Percentiles rank a stretch among this genome's conserved stretches.
These are phyloP conservation scores for Smallanthus sonchifolius DNA, from an alignment of 129 eudicot species.

Conservation along the genomic window DNA sequence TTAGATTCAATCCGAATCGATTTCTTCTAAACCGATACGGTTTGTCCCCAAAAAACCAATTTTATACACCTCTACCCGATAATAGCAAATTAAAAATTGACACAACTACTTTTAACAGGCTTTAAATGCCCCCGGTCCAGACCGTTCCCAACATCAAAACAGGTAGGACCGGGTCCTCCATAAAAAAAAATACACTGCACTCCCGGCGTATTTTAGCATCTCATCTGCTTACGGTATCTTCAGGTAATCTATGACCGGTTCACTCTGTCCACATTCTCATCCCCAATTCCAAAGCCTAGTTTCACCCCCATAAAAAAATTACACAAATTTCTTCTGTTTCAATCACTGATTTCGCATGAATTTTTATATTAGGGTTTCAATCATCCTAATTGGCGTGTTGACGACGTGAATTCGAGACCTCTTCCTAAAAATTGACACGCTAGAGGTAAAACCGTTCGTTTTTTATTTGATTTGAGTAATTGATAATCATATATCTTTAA, in stretches of 20 bases:
- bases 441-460: background rate
- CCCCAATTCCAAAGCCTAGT: slow-evolving; percentile 20
- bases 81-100: too few relatives aligned
- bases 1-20: too few relatives aligned
- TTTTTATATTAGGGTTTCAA: slow-evolving; percentile 3
- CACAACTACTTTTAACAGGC: background rate
- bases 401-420: slow-evolving; percentile 5
- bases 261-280: slow-evolving; percentile 24
- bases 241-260: slow-evolving; percentile 8
- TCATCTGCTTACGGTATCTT: background rate
- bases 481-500: background rate
- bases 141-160: background rate
- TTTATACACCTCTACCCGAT: too few relatives aligned
- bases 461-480: background rate
- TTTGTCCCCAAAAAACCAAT: too few relatives aligned
- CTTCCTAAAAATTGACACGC: background rate
- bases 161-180: background rate
- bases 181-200: slow-evolving; percentile 8
- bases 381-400: background rate
- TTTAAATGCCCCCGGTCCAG: background rate
- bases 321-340: background rate
- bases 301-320: slow-evolving; percentile 1
- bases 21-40: too few relatives aligned
- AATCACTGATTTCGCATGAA: background rate
- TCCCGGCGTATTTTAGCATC: slow-evolving; percentile 23